Base-by-base conservation (phyloP, 2,329 filamentous ascomycete genomes). In the Xylariaceae sp. region DNA sequence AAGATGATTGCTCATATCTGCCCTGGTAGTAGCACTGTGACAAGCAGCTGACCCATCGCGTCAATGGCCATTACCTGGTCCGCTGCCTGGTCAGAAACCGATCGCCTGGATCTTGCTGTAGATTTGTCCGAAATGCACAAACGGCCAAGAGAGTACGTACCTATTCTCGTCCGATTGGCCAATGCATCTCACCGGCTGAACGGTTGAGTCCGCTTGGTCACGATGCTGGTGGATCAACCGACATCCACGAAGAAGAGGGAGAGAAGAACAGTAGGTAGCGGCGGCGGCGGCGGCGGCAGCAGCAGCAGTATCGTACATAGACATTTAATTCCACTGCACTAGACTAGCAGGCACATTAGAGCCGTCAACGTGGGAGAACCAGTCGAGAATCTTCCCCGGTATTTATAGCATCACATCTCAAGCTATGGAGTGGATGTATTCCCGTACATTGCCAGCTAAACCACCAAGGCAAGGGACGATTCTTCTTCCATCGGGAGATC, bases 1-100 rank as follows among this genome's bases (percentile, higher is more conserved):
- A 56, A 64, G 55, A 55, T 60, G 62, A 64, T 55, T 62, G 62
- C 62, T 64, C 62, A 64, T 62, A 59, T 53, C 44, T 55, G 13
- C 34, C 44, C 37, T 45, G 35, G 4, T 48, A 53, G 55, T 56
- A 57, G 56, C 55, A 62, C 57, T 50, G 59, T 61, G 61, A 34
- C 44, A 47, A 58, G 48, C 56, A 61, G 61, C 56, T 51, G 56
- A 61, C 58, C 34, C 44, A 41, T 44, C 35, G 48, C n/a, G 34
- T 18, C 49, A 51, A 23, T 17, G 52, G 49, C 39, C 37, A 37
- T 47, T 44, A 37, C 51, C 18, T 55, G 49, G 30, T 39, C 30
- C 23, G 39, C 17, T 53, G 37, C 48, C 52, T 30, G 47, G 53
- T 45, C 13, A 45, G 39, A 44, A 30, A 39, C 37, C 37, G n/a